These are phyloP conservation scores for Neurospora sp. DNA, from an alignment of 2,329 filamentous ascomycete species.

Conservation along the genomic window DNA sequence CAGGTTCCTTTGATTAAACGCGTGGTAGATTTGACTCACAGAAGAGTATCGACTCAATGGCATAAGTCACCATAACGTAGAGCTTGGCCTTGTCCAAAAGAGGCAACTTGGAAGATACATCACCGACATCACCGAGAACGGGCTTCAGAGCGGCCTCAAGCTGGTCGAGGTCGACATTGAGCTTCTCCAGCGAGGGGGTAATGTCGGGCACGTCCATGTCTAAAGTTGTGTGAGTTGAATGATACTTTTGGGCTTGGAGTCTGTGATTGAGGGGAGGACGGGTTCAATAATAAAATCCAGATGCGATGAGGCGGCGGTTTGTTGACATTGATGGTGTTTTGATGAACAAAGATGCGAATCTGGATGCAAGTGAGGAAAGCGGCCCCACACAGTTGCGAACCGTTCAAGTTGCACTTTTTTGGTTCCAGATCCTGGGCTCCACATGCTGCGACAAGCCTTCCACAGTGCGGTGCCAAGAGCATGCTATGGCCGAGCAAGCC, in stretches of 20 bases:
- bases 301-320: not conserved
- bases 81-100: slow-evolving; percentile 94
- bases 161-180: slow-evolving; percentile 70
- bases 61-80: slow-evolving; percentile 77
- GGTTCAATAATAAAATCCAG: not conserved
- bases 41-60: slow-evolving; percentile 84
- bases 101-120: slow-evolving; percentile 67
- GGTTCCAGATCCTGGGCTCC: not conserved
- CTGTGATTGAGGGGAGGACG: not conserved
- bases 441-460: not conserved
- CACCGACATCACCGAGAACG: slow-evolving; percentile 57
- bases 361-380: not conserved
- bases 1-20: not conserved
- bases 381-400: not conserved
- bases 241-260: not conserved
- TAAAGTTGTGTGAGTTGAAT: not conserved
- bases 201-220: slow-evolving; percentile 46
- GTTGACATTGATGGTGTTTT: not conserved
- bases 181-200: slow-evolving; percentile 57
- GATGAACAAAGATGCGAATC: not conserved
- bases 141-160: slow-evolving; percentile 66
- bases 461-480: not conserved
- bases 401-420: not conserved
- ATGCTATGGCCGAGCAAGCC: not conserved
- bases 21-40: slow-evolving; percentile 40